Conservation (phyloP, 2,329 filamentous ascomycete species). For the Colletotrichum sansevieriae region DNA sequence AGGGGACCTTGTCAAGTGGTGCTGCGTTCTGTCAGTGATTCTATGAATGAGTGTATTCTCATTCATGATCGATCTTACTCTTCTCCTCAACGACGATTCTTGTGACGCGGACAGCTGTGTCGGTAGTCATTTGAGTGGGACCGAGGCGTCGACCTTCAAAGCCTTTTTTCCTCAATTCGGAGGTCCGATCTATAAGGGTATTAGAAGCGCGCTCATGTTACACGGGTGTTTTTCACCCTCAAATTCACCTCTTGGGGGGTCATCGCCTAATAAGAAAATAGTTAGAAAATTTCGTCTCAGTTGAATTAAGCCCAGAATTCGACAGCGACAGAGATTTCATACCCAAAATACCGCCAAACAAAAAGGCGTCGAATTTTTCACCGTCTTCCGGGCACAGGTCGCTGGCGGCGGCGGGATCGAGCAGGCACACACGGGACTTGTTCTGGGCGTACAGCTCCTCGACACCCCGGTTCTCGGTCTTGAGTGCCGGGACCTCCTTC, state of each 20-base stretch:
- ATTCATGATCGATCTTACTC: constrained; percentile 63
- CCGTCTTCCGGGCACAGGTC: constrained; percentile 89
- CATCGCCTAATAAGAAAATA: constrained; percentile 74
- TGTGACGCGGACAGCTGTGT: constrained; percentile 95
- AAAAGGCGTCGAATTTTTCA: constrained; percentile 86
- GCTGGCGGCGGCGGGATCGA: constrained; percentile 86
- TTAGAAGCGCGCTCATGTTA: constrained; percentile 30
- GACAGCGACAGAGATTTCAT: constrained; percentile 47
- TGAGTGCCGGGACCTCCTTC: constrained; percentile 71
- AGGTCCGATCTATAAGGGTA: constrained; percentile 80
- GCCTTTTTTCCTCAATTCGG: constrained; percentile 94
- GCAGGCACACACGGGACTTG: constrained; percentile 84
- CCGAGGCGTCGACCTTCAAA: constrained; percentile 89
- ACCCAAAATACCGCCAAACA: constrained; percentile 98
- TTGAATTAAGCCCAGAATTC: constrained; percentile 32
- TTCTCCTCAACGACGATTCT: constrained; percentile 88
- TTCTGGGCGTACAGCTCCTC: constrained; percentile 82
- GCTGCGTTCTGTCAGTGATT: constrained; percentile 61
- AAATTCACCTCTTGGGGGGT: constrained; percentile 85
- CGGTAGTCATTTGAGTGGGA: constrained; percentile 97
- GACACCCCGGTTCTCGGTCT: constrained; percentile 81
- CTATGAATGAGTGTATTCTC: constrained; percentile 1
- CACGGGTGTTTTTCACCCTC: constrained; percentile 12
- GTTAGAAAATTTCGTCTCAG: constrained; percentile 32
- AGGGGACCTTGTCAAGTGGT: constrained; percentile 81